phyloP scores from a whole-genome alignment of 1,284 basidiomycete species.

The Sporisorium graminicola region DNA sequence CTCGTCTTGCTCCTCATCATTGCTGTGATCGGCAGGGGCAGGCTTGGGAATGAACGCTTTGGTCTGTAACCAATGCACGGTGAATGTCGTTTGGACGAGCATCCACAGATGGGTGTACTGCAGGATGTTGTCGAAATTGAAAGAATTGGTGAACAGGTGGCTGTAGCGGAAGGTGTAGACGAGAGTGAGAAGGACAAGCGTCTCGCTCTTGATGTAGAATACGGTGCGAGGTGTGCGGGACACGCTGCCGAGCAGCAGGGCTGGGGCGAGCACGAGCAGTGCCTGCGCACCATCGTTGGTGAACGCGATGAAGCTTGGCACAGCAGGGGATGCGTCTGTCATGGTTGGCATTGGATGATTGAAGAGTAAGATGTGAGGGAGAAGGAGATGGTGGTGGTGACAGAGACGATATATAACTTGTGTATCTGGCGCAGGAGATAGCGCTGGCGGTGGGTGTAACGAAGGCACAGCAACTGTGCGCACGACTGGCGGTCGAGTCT shows the following conservation, averaged over 20 bases:
- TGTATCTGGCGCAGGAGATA: too few relatives aligned
- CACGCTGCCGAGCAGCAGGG: not conserved
- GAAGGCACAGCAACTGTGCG: not conserved
- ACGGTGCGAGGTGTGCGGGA: not conserved
- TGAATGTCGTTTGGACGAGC: not conserved
- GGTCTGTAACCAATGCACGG: not conserved
- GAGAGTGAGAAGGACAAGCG: conserved; percentile 4
- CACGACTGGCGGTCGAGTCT: too few relatives aligned
- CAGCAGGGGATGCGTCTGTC: too few relatives aligned
- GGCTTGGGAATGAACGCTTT: not conserved
- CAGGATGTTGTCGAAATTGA: not conserved
- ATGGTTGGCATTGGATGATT: too few relatives aligned
- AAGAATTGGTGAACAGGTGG: not conserved
- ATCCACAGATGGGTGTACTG: not conserved
- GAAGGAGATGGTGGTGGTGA: too few relatives aligned
- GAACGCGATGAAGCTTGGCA: not conserved
- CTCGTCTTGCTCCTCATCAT: not conserved
- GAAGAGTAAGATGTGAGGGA: too few relatives aligned
- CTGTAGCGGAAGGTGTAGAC: conserved; percentile 1
- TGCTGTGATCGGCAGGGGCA: not conserved
- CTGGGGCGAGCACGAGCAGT: not conserved
- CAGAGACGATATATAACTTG: too few relatives aligned
- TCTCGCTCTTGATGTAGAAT: conserved; percentile 2
- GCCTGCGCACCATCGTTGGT: not conserved
- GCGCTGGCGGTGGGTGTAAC: too few relatives aligned